Base-by-base conservation (phyloP, 2,329 filamentous ascomycete species). In the Xylogone sp. region DNA sequence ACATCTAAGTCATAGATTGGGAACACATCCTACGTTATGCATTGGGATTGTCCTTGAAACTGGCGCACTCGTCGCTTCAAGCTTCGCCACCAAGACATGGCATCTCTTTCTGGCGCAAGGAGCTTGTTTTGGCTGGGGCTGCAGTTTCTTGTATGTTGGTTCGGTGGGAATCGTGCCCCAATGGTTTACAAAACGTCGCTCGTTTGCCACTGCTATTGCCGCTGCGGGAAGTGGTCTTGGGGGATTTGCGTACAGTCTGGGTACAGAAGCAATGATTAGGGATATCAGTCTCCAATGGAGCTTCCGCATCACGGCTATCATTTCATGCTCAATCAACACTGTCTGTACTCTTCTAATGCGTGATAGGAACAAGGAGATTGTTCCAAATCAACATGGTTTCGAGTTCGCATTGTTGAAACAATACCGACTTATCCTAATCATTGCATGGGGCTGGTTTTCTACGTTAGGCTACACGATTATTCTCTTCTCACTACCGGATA, bases 41-140 rank as follows among this genome's bases (percentile, higher is more conserved):
- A 67, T 83, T n/a, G 88, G 88, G 12, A 75, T 83, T 2, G 67
- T 80, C 1, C 70, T 90, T 46, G 80, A 88, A 65, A 76, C 83
- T 47, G 68, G 73, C 7, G 82, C 81, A 27, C 77, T 90, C 56
- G 79, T 90, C 48, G 81, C 79, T 2, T 86, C 87, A 7, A 86
- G 81, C 13, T 90, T 90, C 59, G 79, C 84, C 0, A 71, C 64
- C 10, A 63, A 80, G 50, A 82, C 88, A 52, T 90, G 86, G 84
- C 87, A 91, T 27, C 75, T 92, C 0, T 82, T 90, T 51, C 75
- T 91, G 0, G 79, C 76, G 4, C 88, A 92, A 61, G 88, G 88
- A 2, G 64, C 90, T 2, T 80, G 83, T 51, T 91, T 91, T 54
- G 88, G 88, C 21, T 65, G 84, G 24, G 87, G 87, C 2, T 84